Evolutionary conservation across 1,139 yeast species (phyloP), one percentile per base, ranked within the genome.

Genomic region (Nematodospora anomalae): DNA sequence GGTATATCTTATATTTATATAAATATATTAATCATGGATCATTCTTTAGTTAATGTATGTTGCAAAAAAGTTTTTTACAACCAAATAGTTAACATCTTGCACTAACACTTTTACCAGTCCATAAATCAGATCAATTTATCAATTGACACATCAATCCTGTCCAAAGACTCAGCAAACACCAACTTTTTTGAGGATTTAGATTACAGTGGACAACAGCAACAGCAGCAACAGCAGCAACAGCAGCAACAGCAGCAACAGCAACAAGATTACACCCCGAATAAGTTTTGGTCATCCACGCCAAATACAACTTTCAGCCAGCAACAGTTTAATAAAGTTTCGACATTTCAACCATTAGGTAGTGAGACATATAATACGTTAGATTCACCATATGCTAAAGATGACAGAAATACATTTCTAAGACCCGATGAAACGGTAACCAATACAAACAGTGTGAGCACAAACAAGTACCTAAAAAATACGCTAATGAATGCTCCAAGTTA

Each of bases 401-500:
- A 18, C 21, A 18, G 21, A 18, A 18, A 18, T 18, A 18, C 21
- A 18, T 18, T 18, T 18, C 21, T 18, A 12, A 25, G 18, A 12
- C 5, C 11, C 6, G 26, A 24, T 13, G 26, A 23, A 6, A 10
- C 35, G 7, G 9, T 27, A 15, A 16, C 7, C 16, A 32, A 28
- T 10, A 25, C 33, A n/a, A 32, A 28, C 15, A 15, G 32, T 4
- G 22, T 37, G 9, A 37, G 33, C 16, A 26, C 41, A n/a, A 37
- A 37, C 16, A 35, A 33, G 16, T 33, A 38, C 23, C 27, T 25
- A 28, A 35, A 35, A 21, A 35, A 31, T 21, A 33, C 35, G n/a
- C 30, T 44, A 30, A 36, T 61, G 52, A 57, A 59, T 43, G 64
- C 65, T 1, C 64, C 64, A 1, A 59, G 63, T 39, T 62, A 62